Evolutionary conservation across 257 asterid genomes (phyloP).

Genomic region (Rehmannia glutinosa): DNA sequence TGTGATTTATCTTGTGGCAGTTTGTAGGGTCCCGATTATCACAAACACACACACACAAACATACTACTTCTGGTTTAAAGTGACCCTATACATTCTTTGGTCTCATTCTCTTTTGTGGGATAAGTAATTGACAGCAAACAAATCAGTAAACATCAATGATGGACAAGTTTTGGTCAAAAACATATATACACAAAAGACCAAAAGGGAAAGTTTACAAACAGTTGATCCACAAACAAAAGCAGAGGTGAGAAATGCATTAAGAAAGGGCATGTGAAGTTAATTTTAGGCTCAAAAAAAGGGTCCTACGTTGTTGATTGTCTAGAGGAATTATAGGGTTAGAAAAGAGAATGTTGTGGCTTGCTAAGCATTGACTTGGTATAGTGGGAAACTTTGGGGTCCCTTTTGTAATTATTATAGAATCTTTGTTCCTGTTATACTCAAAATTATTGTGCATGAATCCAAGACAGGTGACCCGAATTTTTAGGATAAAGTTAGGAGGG

Average conservation of each 20-base stretch:
- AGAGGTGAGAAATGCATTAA: constrained; percentile 20
- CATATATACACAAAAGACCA: not conserved
- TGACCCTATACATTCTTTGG: not conserved
- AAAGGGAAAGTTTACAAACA: constrained; percentile 3
- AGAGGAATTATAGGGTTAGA: not conserved
- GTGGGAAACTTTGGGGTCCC: constrained; percentile 24
- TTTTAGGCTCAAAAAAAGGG: not conserved
- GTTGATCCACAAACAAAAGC: constrained; percentile 25
- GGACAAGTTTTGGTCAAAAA: not conserved
- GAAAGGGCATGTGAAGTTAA: constrained; percentile 1
- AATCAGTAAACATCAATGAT: not conserved
- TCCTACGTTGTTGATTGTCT: constrained; percentile 9
- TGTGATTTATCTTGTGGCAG: too few species aligned
- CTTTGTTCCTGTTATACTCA: constrained; percentile 16
- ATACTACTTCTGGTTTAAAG: not conserved
- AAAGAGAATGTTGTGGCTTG: constrained; percentile 17
- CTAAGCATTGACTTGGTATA: constrained; percentile 22
- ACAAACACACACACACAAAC: too few species aligned
- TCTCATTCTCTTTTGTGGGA: not conserved
- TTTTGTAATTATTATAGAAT: constrained; percentile 15
- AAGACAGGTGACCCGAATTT: not conserved
- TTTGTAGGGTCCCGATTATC: too few species aligned
- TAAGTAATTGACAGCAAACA: not conserved
- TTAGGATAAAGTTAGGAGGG: not conserved
- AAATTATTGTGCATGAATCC: not conserved